phyloP scores from a whole-genome alignment of 495 filamentous ascomycete genomes.

The Hypoxylon lienhwacheense region DNA sequence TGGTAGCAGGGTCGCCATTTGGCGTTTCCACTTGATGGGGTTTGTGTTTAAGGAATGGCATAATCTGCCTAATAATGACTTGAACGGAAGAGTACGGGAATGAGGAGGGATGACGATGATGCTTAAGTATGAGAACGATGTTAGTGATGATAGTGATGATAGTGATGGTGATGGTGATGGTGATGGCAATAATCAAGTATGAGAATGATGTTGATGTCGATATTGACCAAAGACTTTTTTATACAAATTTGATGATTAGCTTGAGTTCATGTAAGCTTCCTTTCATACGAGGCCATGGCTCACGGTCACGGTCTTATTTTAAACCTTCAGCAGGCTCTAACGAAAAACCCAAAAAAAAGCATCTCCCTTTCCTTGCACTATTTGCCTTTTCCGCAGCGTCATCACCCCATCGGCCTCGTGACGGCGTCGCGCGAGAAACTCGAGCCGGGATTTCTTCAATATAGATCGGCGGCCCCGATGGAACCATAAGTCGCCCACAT shows the following conservation, averaged over 20 bases:
- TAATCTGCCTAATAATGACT: no score
- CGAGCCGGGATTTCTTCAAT: constrained; percentile 5
- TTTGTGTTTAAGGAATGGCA: constrained; percentile 29
- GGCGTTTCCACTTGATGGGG: constrained; percentile 27
- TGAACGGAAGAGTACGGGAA: no score
- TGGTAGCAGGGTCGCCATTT: constrained; percentile 17
- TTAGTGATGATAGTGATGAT: no score
- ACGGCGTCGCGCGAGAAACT: constrained; percentile 28
- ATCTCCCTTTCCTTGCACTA: not conserved
- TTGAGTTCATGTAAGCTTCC: constrained; percentile 7
- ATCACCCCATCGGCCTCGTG: constrained; percentile 33
- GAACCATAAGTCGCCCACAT: constrained; percentile 29
- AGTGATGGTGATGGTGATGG: no score
- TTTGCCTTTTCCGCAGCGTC: constrained; percentile 9
- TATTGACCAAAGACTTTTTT: no score
- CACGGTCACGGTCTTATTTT: constrained; percentile 15
- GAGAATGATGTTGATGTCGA: constrained; percentile 1
- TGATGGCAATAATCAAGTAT: not conserved
- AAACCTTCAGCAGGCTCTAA: constrained; percentile 16
- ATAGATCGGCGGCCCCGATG: constrained; percentile 27
- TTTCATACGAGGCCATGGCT: constrained; percentile 8
- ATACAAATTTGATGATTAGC: constrained; percentile 15
- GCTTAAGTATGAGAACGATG: no score
- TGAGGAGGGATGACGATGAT: no score
- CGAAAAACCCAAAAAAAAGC: constrained; percentile 1